Evolutionary conservation across 768 basidiomycete genomes (phyloP).

Genomic region (Macrolepiota albuminosa): DNA sequence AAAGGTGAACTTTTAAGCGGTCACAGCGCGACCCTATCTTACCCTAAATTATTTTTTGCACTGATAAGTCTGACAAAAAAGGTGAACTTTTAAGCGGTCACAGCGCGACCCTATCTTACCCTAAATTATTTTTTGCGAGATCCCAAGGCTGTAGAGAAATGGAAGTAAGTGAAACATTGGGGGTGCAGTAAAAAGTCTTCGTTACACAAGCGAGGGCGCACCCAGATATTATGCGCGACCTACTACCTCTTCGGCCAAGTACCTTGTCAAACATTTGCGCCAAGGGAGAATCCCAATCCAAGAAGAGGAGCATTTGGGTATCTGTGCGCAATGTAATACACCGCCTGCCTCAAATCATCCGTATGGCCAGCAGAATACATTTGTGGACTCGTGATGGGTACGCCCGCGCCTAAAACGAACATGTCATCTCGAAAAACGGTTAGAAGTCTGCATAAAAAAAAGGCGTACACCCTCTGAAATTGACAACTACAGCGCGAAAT

Average conservation of each 20-base stretch:
- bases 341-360: constrained; percentile 79
- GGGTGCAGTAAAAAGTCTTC: constrained; percentile 14
- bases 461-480: constrained; percentile 84
- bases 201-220: constrained; percentile 74
- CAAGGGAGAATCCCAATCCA: constrained; percentile 91
- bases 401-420: constrained; percentile 62
- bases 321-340: constrained; percentile 65
- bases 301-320: constrained; percentile 82
- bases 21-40: constrained; percentile 18
- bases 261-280: constrained; percentile 89
- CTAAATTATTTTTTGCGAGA: constrained; percentile 41
- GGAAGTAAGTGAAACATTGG: constrained; percentile 13
- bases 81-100: constrained; percentile 12
- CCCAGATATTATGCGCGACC: constrained; percentile 57
- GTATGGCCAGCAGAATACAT: constrained; percentile 89
- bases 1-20: constrained; percentile 11
- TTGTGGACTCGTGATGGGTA: constrained; percentile 76
- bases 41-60: constrained; percentile 42
- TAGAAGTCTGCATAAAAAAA: not conserved
- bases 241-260: constrained; percentile 79
- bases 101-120: constrained; percentile 25
- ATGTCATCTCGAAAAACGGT: constrained; percentile 8
- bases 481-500: constrained; percentile 86
- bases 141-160: constrained; percentile 44
- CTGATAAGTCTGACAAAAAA: constrained; percentile 37